phyloP scores from a whole-genome alignment of 495 filamentous ascomycete species.

The Terfezia boudieri region DNA sequence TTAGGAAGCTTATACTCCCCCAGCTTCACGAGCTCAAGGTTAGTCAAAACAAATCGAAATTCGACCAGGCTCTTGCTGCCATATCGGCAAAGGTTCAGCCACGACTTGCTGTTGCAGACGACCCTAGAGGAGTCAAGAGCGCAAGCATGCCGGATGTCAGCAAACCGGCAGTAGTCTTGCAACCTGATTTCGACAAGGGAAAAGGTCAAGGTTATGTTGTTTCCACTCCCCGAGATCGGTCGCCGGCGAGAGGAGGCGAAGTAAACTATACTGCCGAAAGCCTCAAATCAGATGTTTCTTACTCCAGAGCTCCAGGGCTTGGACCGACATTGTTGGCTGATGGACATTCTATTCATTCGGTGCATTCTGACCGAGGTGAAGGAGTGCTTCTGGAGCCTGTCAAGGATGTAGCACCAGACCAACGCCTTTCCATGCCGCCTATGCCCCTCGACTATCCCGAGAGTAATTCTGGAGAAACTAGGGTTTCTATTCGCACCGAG shows the following conservation, averaged over 20 bases:
- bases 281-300: conserved; percentile 15
- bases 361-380: conserved; percentile 15
- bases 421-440: conserved; percentile 13
- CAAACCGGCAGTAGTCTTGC: conserved; percentile 42
- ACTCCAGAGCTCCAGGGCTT: conserved; percentile 13
- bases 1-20: conserved; percentile 72
- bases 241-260: background rate
- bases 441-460: conserved; percentile 13
- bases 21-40: conserved; percentile 79
- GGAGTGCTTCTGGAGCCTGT: conserved; percentile 17
- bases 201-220: conserved; percentile 32
- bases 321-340: conserved; percentile 4
- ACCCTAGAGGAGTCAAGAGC: conserved; percentile 27
- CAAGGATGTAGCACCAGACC: conserved; percentile 3
- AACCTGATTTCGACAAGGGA: conserved; percentile 31
- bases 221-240: conserved; percentile 18
- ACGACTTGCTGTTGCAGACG: conserved; percentile 14
- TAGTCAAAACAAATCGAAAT: conserved; percentile 48
- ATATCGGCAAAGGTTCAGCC: background rate
- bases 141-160: conserved; percentile 47
- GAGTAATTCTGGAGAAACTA: conserved; percentile 28
- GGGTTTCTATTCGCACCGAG: conserved; percentile 70
- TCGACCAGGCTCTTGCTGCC: conserved; percentile 25
- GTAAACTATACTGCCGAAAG: background rate
- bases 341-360: conserved; percentile 10